These are phyloP conservation scores for Botryotinia convoluta DNA, from an alignment of 2,329 filamentous ascomycete genomes.

Conservation along the genomic window DNA sequence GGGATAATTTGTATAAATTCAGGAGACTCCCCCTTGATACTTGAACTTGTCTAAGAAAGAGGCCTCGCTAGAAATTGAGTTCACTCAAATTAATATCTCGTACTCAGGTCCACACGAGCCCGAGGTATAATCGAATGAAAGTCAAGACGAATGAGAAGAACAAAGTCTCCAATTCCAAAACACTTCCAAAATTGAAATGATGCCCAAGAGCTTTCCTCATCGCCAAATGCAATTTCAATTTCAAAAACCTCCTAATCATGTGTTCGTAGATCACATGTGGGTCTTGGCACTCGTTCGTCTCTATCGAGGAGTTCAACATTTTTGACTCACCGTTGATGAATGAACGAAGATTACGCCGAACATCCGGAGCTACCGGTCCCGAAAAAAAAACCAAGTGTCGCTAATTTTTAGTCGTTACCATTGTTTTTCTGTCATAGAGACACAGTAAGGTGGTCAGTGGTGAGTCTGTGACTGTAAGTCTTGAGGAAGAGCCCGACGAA, in stretches of 20 bases:
- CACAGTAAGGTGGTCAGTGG: background rate
- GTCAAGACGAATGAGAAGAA: background rate
- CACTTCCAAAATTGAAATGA: background rate
- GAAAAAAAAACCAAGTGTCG: background rate
- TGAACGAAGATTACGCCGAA: background rate
- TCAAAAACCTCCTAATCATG: background rate
- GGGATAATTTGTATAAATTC: background rate
- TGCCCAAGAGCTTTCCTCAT: background rate
- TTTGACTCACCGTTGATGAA: background rate
- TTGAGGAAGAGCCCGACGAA: background rate
- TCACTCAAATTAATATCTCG: background rate
- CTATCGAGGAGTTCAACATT: background rate
- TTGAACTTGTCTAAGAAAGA: background rate
- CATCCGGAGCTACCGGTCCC: background rate
- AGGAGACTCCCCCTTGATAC: background rate
- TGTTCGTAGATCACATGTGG: constrained; percentile 1
- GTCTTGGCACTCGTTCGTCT: background rate
- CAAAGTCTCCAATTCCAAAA: background rate
- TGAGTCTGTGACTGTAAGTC: background rate
- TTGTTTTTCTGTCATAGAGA: background rate
- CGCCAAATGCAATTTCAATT: background rate
- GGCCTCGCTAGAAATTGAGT: background rate
- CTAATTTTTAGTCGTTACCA: background rate
- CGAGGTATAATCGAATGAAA: background rate
- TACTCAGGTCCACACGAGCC: background rate